phyloP scores from a whole-genome alignment of 108 stramenopile genomes.

The Nannochloropsis granulata region DNA sequence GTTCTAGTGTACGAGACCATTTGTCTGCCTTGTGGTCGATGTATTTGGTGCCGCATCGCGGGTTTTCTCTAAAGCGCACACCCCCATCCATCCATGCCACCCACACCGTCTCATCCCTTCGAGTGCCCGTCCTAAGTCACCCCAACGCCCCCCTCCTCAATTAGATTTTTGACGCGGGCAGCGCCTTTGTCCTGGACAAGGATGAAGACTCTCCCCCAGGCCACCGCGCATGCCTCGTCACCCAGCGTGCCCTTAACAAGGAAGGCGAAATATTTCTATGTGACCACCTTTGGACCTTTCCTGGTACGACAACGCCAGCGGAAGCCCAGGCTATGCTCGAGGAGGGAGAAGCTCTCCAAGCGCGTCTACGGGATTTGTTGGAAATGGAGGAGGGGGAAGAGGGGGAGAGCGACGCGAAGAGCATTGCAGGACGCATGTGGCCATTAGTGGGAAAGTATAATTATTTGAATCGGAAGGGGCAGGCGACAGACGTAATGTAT shows the following conservation, averaged over 20 bases:
- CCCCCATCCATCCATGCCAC: too few relatives aligned
- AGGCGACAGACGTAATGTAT: neutral
- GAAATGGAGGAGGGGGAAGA: neutral
- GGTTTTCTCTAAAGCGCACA: too few relatives aligned
- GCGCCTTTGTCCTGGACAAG: neutral
- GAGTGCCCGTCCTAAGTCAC: too few relatives aligned
- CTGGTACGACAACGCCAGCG: neutral
- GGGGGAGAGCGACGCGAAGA: neutral
- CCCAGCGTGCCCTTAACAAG: neutral
- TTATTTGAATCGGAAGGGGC: neutral
- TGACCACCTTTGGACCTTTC: neutral
- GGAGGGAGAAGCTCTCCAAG: neutral
- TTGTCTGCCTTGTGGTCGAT: too few relatives aligned
- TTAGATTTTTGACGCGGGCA: neutral
- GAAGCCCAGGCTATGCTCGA: neutral
- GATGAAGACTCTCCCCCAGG: neutral
- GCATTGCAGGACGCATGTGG: neutral
- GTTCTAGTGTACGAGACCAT: too few relatives aligned
- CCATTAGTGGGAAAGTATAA: neutral
- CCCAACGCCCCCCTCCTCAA: neutral
- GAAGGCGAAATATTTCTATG: neutral
- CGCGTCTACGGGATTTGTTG: neutral
- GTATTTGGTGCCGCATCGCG: too few relatives aligned
- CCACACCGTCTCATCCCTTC: too few relatives aligned
- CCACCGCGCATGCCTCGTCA: neutral